These are phyloP conservation scores for Schwanniomyces vanrijiae DNA, from an alignment of 805 yeast genomes.

Conservation along the genomic window DNA sequence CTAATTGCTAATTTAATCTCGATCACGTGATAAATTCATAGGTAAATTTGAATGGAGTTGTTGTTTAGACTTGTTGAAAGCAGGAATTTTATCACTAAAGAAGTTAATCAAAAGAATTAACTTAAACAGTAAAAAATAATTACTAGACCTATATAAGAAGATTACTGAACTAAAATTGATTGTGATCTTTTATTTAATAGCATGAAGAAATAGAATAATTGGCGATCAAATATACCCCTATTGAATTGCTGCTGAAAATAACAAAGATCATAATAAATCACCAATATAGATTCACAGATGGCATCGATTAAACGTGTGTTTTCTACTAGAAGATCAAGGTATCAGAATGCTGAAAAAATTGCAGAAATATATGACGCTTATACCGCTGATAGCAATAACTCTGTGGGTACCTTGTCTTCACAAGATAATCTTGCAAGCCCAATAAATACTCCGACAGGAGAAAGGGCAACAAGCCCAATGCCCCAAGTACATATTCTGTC, in stretches of 20 bases:
- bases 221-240: neutral
- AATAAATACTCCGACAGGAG: constrained; percentile 1
- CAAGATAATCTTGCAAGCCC: constrained; percentile 13
- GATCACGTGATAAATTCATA: neutral
- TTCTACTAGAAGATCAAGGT: neutral
- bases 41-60: neutral
- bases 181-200: neutral
- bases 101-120: neutral
- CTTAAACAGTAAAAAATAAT: neutral
- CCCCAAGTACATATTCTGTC: constrained; percentile 24
- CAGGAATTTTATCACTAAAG: neutral
- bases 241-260: neutral
- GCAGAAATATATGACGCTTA: constrained; percentile 11
- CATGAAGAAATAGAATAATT: neutral
- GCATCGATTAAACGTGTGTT: neutral
- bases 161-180: neutral
- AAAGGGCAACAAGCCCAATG: neutral
- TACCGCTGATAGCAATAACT: constrained; percentile 9
- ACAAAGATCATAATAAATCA: neutral
- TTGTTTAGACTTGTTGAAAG: neutral
- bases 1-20: neutral
- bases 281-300: neutral
- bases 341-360: constrained; percentile 1
- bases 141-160: neutral
- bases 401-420: constrained; percentile 30